These are phyloP conservation scores for Pistacia integerrima DNA, from an alignment of 345 rosid species.

Conservation along the genomic window DNA sequence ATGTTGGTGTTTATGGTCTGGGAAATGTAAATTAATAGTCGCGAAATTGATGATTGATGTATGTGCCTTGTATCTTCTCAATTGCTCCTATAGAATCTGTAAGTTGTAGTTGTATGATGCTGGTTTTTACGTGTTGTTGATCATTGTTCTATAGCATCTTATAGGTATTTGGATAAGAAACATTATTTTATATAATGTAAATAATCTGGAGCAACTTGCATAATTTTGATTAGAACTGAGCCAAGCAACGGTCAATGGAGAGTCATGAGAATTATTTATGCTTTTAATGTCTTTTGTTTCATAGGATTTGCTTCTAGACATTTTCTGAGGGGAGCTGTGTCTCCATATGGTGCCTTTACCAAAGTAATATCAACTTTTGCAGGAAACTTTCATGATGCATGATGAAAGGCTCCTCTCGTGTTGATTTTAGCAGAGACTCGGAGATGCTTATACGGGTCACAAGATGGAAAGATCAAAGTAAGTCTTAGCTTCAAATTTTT, in stretches of 20 bases:
- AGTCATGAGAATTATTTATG: not conserved
- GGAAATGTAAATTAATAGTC: not conserved
- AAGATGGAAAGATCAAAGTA: conserved; percentile 97
- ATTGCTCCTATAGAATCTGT: not conserved
- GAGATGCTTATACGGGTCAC: conserved; percentile 97
- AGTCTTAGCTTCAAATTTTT: conserved; percentile 30
- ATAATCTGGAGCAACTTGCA: not conserved
- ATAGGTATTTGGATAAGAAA: not conserved
- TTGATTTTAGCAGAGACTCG: conserved; percentile 97
- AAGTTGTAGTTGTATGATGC: not conserved
- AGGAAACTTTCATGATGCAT: conserved; percentile 99
- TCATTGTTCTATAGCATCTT: not conserved
- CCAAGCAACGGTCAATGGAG: not conserved
- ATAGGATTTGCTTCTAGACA: not conserved
- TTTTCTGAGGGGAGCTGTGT: not conserved
- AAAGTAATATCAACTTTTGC: conserved; percentile 30
- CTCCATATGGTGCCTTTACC: conserved; percentile 23
- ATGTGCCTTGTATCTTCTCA: not conserved
- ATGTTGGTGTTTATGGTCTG: not conserved
- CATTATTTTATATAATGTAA: not conserved
- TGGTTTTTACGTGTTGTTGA: conserved; percentile 6
- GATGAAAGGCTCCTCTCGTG: conserved; percentile 94
- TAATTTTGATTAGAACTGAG: not conserved
- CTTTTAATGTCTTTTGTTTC: conserved; percentile 15
- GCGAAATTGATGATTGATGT: not conserved